phyloP scores from a whole-genome alignment of 2,329 filamentous ascomycete species.

The Botryotinia narcissicola region DNA sequence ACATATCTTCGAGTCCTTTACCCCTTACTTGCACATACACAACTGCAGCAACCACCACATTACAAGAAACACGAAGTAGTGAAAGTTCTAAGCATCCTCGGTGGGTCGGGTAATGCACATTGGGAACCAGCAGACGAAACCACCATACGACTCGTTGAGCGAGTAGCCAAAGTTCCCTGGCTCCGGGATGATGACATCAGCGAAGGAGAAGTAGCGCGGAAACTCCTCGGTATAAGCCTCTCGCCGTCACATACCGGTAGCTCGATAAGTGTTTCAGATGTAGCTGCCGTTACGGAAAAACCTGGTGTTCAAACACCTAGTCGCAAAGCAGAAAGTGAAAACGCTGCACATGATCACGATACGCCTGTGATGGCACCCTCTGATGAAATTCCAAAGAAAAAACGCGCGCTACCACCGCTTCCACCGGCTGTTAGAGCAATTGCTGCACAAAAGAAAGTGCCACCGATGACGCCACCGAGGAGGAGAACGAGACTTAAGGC shows the following conservation, averaged over 20 bases:
- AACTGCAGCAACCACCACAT: conserved; percentile 79
- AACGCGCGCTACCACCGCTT: conserved; percentile 33
- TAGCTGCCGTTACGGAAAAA: conserved; percentile 77
- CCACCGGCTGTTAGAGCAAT: conserved; percentile 31
- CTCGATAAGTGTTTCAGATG: conserved; percentile 71
- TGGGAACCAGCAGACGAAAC: conserved; percentile 81
- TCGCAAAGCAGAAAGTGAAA: conserved; percentile 46
- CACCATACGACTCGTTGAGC: conserved; percentile 70
- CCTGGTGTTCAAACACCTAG: conserved; percentile 81
- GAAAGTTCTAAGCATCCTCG: conserved; percentile 70
- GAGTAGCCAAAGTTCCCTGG: conserved; percentile 73
- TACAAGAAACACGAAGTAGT: conserved; percentile 89
- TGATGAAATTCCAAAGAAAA: conserved; percentile 25
- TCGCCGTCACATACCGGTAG: conserved; percentile 65
- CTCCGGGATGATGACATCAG: conserved; percentile 48
- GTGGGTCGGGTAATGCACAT: conserved; percentile 64
- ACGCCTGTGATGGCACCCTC: conserved; percentile 17
- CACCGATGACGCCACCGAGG: conserved; percentile 38
- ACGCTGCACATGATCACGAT: conserved; percentile 32
- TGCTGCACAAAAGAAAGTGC: conserved; percentile 35
- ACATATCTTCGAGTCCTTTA: conserved; percentile 93
- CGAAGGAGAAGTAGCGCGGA: conserved; percentile 51
- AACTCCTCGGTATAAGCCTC: conserved; percentile 69
- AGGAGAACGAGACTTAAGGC: conserved; percentile 37
- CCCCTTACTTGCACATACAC: conserved; percentile 86